Evolutionary conservation across 2,329 filamentous ascomycete species (phyloP), one percentile per base, ranked within the genome.

Genomic region (Sordariomycetes sp.): DNA sequence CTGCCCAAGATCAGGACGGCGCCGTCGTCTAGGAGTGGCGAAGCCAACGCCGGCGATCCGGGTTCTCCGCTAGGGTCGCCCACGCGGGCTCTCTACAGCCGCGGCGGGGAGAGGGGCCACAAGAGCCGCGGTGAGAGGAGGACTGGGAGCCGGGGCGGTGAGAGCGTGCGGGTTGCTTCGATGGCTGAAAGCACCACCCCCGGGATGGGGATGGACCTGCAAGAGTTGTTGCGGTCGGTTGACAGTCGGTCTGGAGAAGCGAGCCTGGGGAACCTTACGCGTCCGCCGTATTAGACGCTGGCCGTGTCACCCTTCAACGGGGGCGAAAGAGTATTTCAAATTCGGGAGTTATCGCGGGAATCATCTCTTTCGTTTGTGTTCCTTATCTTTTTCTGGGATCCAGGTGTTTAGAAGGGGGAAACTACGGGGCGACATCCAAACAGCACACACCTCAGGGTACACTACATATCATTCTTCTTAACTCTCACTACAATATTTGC

Each of bases 201-300:
- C 4, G 69, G 64, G 0, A 72, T 78, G 69, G 69, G 64, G 0
- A 71, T 78, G 69, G 77, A 81, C 62, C 66, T 81, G 59, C 71
- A 78, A 60, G 73, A 78, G 54, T 66, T 81, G 53, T 66, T 81
- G 54, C 72, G 72, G 61, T 76, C 76, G 11, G 80, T 81, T 62
- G 78, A 81, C 63, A 76, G 75, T 63, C 70, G 72, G 20, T 69
- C 71, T 2, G 75, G 72, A 24, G 78, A 80, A 64, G 70, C 72
- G 46, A 72, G 69, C 53, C 61, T 80, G 56, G 74, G 76, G 22
- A 76, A 74, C 46, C 66, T 79, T 25, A 74, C 74, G 51, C 72
- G 71, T 65, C 79, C 78, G 56, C 78, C 79, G 20, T 81, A 81
- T 63, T 81, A 68, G 64, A 22, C 32, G 1, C 11, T 35, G 37